Evolutionary conservation across 1,284 basidiomycete genomes (phyloP), one percentile per base, ranked within the genome.

Genomic region (Mycena sp.): DNA sequence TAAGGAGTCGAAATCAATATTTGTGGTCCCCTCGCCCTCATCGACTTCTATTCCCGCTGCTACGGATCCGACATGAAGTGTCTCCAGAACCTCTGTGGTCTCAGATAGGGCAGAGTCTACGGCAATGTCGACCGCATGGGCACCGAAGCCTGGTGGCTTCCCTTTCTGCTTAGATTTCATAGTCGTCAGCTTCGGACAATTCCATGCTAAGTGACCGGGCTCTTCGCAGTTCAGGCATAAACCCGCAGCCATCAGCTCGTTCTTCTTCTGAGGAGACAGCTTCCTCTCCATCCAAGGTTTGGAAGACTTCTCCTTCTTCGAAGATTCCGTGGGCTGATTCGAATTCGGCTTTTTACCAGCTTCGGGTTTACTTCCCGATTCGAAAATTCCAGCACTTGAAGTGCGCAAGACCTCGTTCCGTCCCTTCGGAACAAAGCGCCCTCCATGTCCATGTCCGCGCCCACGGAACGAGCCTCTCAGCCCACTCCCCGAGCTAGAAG

Each of bases 131-230:
- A 49, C 30, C 6, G 52, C 44, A 41, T 60, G 19, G n/a, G 21
- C 1, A n/a, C 29, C 26, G 56, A 65, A 37, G 14, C 61, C 30
- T 14, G 67, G 35, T 6, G 64, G 40, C 35, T 51, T 50, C 12
- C 58, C 46, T 30, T 45, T 56, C 21, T 57, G 25, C 12, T 35
- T 54, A 1, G 60, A 67, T 0, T 37, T 35, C 14, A 70, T 43
- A 1, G 35, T 58, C 0, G 35, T 61, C 0, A 45, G 11, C 29
- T 61, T 46, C 0, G 64, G 57, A 28, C 69, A 70, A 19, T 71
- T 61, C 2, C 57, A 45, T 2, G 53, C 48, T n/a, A 57, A 29
- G 40, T 60, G 55, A 1, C 60, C 59, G 23, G 35, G 4, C n/a
- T 58, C 61, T 37, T 48, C 48, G 35, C 60, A 61, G 38, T 3